Percentiles rank a stretch among this genome's conserved stretches.
phyloP scores from a whole-genome alignment of 1,284 basidiomycete genomes.

The Irpex sp. region DNA sequence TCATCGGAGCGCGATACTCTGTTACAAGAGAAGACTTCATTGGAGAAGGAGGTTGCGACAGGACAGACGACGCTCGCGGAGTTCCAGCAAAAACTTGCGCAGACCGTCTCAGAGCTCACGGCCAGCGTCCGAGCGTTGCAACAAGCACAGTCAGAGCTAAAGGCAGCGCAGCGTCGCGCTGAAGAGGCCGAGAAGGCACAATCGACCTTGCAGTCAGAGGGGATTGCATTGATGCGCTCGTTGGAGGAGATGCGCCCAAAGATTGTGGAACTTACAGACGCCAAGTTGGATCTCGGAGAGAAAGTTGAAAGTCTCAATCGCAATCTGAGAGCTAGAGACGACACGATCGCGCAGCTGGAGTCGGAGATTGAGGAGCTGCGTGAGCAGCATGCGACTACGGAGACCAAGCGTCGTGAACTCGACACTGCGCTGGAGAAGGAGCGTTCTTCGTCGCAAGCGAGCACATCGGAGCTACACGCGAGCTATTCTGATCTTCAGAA shows the following conservation, averaged over 20 bases:
- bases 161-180: slow-evolving; percentile 55
- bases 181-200: slow-evolving; percentile 72
- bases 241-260: slow-evolving; percentile 83
- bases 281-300: slow-evolving; percentile 65
- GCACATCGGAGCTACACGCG: slow-evolving; percentile 55
- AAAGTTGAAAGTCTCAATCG: slow-evolving; percentile 53
- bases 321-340: slow-evolving; percentile 51
- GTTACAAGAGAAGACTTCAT: slow-evolving; percentile 41
- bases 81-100: slow-evolving; percentile 56
- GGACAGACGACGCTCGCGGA: slow-evolving; percentile 43
- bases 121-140: slow-evolving; percentile 56
- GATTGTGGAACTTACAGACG: slow-evolving; percentile 72
- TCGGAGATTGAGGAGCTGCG: slow-evolving; percentile 48
- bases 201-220: slow-evolving; percentile 68
- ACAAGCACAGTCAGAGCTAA: slow-evolving; percentile 56
- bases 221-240: slow-evolving; percentile 67
- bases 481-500: slow-evolving; percentile 60
- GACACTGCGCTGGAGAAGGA: slow-evolving; percentile 48
- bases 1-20: slow-evolving; percentile 45
- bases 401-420: slow-evolving; percentile 40
- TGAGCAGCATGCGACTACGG: slow-evolving; percentile 43
- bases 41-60: slow-evolving; percentile 45
- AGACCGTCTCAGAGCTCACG: slow-evolving; percentile 49
- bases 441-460: slow-evolving; percentile 40
- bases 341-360: slow-evolving; percentile 60